phyloP scores from a whole-genome alignment of 129 eudicot genomes.

The Ambrosia artemisiifolia region DNA sequence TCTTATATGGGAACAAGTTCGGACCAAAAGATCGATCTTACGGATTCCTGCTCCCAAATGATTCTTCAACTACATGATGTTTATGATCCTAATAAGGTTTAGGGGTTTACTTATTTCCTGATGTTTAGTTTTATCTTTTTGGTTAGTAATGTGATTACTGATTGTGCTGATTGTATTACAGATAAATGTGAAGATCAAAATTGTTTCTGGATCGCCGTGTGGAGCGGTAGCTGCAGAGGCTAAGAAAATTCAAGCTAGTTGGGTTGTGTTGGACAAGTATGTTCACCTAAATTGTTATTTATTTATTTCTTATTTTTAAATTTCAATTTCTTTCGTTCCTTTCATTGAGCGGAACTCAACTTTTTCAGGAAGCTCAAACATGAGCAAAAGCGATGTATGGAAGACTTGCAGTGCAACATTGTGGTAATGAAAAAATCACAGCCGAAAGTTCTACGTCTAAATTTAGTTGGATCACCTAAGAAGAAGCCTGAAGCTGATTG shows the following conservation, averaged over 20 bases:
- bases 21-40: slow-evolving; percentile 71
- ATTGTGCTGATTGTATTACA: slow-evolving; percentile 24
- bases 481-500: slow-evolving; percentile 41
- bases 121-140: slow-evolving; percentile 10
- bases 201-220: slow-evolving; percentile 72
- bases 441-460: slow-evolving; percentile 86
- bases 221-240: slow-evolving; percentile 95
- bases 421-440: slow-evolving; percentile 86
- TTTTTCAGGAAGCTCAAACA: slow-evolving; percentile 71
- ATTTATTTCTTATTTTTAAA: background rate
- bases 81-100: slow-evolving; percentile 92
- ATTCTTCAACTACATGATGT: slow-evolving; percentile 96
- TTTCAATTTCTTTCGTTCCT: background rate
- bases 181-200: slow-evolving; percentile 91
- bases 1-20: slow-evolving; percentile 51
- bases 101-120: background rate
- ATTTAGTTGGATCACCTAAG: slow-evolving; percentile 67
- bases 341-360: background rate
- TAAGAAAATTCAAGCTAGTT: slow-evolving; percentile 70
- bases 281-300: background rate
- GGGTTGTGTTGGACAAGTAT: slow-evolving; percentile 98
- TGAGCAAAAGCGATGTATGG: slow-evolving; percentile 90
- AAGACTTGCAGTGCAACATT: slow-evolving; percentile 94
- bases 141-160: slow-evolving; percentile 8
- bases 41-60: slow-evolving; percentile 97